Percentiles rank a stretch among this genome's conserved stretches.
Conservation (phyloP, 108 stramenopile species). For the Fistulifera pelliculosa region DNA sequence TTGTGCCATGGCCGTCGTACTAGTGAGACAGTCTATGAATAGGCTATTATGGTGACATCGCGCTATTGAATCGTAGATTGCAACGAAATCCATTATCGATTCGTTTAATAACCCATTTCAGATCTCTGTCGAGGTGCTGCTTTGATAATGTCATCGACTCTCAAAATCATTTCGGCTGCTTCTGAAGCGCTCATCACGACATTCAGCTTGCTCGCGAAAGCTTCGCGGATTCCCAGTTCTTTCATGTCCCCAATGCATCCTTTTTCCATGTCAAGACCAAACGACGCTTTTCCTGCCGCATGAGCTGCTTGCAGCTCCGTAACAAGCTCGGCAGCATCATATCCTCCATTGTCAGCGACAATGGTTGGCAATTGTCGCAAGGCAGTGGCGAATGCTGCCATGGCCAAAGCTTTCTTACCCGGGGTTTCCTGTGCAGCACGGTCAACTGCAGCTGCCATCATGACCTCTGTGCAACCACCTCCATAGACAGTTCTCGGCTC, state of each 20-base stretch:
- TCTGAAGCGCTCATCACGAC: slow-evolving; percentile 95
- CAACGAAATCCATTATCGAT: too few relatives aligned
- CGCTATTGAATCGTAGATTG: too few relatives aligned
- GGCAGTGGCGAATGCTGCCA: slow-evolving; percentile 94
- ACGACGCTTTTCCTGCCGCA: slow-evolving; percentile 67
- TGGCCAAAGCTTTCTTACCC: slow-evolving; percentile 97
- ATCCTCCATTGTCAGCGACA: slow-evolving; percentile 99
- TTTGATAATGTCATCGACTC: slow-evolving; percentile 99
- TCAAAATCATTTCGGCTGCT: slow-evolving; percentile 99
- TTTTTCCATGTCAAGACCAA: slow-evolving; percentile 93
- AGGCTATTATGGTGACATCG: too few relatives aligned
- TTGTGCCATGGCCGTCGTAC: too few relatives aligned
- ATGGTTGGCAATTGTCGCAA: slow-evolving; percentile 94
- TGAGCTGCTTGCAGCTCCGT: slow-evolving; percentile 91
- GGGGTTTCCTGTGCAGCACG: slow-evolving; percentile 78
- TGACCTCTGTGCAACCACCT: slow-evolving; percentile 94
- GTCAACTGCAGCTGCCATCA: slow-evolving; percentile 91
- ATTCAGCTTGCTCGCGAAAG: slow-evolving; percentile 92
- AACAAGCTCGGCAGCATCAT: slow-evolving; percentile 96
- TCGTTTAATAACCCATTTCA: slow-evolving; percentile 21
- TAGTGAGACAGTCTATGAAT: too few relatives aligned
- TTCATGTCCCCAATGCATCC: slow-evolving; percentile 93
- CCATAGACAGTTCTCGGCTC: slow-evolving; percentile 92
- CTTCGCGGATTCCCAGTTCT: slow-evolving; percentile 92
- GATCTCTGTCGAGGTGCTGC: slow-evolving; percentile 91